Conservation (phyloP, 805 yeast genomes). For the Lipomyces mesembrius region DNA sequence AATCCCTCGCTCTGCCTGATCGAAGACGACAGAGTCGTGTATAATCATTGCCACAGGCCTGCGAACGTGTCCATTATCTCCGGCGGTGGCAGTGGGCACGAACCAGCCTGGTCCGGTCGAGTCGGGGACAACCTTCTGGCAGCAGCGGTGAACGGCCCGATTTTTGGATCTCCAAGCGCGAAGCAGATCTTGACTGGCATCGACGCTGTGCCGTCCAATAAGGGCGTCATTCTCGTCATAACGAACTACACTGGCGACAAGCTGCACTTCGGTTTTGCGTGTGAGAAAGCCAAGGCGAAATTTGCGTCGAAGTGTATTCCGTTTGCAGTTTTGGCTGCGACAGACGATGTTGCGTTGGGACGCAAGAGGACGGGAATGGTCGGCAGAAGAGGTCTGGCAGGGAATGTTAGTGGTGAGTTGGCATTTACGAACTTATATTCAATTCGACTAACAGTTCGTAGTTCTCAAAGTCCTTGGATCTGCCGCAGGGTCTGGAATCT, state of each 20-base stretch:
- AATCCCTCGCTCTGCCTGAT: conserved; percentile 62
- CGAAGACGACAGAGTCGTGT: conserved; percentile 53
- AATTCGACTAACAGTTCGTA: not conserved
- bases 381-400: conserved; percentile 94
- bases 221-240: conserved; percentile 76
- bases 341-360: conserved; percentile 94
- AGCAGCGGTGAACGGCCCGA: conserved; percentile 85
- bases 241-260: conserved; percentile 96
- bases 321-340: conserved; percentile 66
- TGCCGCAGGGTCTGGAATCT: conserved; percentile 54
- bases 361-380: conserved; percentile 84
- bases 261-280: conserved; percentile 88
- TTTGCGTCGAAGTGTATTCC: conserved; percentile 7
- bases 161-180: conserved; percentile 93
- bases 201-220: conserved; percentile 43
- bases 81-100: conserved; percentile 97
- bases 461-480: conserved; percentile 88
- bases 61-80: conserved; percentile 65
- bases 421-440: not conserved
- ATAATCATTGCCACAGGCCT: conserved; percentile 41
- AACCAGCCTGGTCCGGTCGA: conserved; percentile 90
- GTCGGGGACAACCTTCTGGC: conserved; percentile 82
- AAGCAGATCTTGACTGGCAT: conserved; percentile 77
- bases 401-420: conserved; percentile 61
- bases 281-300: conserved; percentile 57